Base-by-base conservation (phyloP, 345 rosid genomes). In the Brassica cretica region DNA sequence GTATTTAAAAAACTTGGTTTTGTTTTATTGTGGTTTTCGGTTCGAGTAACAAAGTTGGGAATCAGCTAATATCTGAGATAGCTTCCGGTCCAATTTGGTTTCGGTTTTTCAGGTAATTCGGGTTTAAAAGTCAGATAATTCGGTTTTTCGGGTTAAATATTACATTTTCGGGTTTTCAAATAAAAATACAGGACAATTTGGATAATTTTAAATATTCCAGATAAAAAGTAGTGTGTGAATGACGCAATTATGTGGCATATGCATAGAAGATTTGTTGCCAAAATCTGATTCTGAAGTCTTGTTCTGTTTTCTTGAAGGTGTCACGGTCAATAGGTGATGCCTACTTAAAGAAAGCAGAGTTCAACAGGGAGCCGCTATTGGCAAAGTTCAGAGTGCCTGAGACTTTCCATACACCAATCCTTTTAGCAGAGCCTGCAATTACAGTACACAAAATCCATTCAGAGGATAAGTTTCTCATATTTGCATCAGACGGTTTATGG, bases 401-500 rank as follows among this genome's bases (percentile, higher is more conserved):
- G 71, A 5, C 15, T 61, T 81, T 81, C 3, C 77, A 71, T 1
- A 68, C 59, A 8, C 84, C 84, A 0, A 81, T 81, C 15, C 84
- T 81, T 27, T 60, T n/a, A 46, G 80, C 84, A 72, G 84, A 76
- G 71, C 84, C 84, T 6, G 46, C 81, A 27, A 67, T 81, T 25
- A 70, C 80, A 51, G 71, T 60, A 62, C 81, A 76, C 15, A 81
- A 81, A 81, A 76, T 81, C 39, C 70, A 60, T 62, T 77, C 84
- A 61, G 84, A 71, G 19, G 84, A 81, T 76, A 80, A 76, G 66
- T 81, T 81, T 76, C 84, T 81, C 29, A 81, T 81, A 70, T 81
- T 81, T 76, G 83, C 83, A 75, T 81, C 83, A 44, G 84, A 81
- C 33, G 84, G 84, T 8, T 71, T 81, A 56, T 81, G 84, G 84